A percentile compares a stretch with the other conserved stretches of the same genome.
phyloP scores from a whole-genome alignment of 129 eudicot species.

The Helichrysum umbraculigerum region DNA sequence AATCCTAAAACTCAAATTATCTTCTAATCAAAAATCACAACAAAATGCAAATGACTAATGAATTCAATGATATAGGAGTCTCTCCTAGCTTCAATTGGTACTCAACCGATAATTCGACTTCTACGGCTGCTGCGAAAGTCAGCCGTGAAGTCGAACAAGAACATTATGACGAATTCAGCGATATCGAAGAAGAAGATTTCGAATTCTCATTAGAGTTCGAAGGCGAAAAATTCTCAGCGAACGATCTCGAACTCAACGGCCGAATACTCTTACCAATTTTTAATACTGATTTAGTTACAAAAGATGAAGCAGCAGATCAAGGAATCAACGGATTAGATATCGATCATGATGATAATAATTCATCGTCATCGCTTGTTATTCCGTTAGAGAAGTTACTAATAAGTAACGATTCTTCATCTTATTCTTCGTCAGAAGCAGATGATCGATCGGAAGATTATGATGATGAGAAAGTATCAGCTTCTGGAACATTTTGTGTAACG shows the following conservation, averaged over 20 bases:
- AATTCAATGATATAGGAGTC: conserved; percentile 12
- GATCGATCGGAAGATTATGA: neutral
- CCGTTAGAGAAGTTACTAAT: conserved; percentile 18
- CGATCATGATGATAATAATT: neutral
- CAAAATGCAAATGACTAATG: conserved; percentile 9
- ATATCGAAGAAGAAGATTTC: conserved; percentile 43
- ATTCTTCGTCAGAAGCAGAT: conserved; percentile 15
- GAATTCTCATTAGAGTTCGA: conserved; percentile 45
- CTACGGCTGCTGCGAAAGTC: conserved; percentile 43
- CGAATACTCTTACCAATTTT: conserved; percentile 28
- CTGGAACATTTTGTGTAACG: conserved; percentile 44
- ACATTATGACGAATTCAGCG: conserved; percentile 6
- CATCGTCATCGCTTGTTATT: conserved; percentile 9
- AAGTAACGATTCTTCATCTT: neutral
- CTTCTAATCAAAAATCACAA: neutral
- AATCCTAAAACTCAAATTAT: neutral
- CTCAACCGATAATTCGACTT: conserved; percentile 40
- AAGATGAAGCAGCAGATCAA: neutral
- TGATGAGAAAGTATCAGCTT: conserved; percentile 31
- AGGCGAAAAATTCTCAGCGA: conserved; percentile 2
- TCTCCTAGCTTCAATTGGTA: conserved; percentile 56
- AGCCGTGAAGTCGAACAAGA: conserved; percentile 28
- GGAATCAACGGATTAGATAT: neutral
- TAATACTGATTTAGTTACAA: conserved; percentile 29
- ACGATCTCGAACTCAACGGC: conserved; percentile 20